Evolutionary conservation across 2,329 filamentous ascomycete genomes (phyloP), one percentile per base, ranked within the genome.

Genomic region (Stromatinia cepivora): DNA sequence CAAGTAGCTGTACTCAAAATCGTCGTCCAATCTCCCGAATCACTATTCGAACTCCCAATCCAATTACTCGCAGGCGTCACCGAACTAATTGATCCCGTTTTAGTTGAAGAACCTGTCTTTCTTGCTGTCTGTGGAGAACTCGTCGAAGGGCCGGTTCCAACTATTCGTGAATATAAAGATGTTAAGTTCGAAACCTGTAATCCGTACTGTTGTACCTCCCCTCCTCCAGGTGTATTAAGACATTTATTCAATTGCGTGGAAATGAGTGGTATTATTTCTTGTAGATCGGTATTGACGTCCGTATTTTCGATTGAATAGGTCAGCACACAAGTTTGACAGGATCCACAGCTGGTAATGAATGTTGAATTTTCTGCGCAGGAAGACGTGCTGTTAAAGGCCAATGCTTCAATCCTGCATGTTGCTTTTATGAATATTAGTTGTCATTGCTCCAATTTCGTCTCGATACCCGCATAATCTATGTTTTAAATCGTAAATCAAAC

Each of bases 341-440:
- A 56, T 13, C 74, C 74, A 42, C 75, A 77, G 39, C 72, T 72
- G 28, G 53, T 69, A 22, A 77, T 70, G 62, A 75, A 77, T 45
- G 63, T 54, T 1, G 75, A 76, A n/a, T 71, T 72, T 13, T 64
- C 52, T 6, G 70, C 62, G 70, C 75, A 77, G 0, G 72, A 74
- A 5, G 69, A 71, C 3, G 67, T 46, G 13, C 28, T 25, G 45
- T 75, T 63, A 59, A 75, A 76, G 3, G 31, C 54, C 8, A 42
- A n/a, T 11, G 72, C 59, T 15, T 74, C 71, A 17, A 53, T 67
- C 62, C 70, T 75, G 62, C 75, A 76, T 9, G 66, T 68, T n/a
- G 75, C 75, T 76, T 48, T 42, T 25, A 50, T 62, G 20, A 2
- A 36, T 20, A 20, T 62, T n/a, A 62, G 45, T 17, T 36, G 1